Evolutionary conservation across 306 rosid genomes (phyloP).

Genomic region (Vigna unguiculata): DNA sequence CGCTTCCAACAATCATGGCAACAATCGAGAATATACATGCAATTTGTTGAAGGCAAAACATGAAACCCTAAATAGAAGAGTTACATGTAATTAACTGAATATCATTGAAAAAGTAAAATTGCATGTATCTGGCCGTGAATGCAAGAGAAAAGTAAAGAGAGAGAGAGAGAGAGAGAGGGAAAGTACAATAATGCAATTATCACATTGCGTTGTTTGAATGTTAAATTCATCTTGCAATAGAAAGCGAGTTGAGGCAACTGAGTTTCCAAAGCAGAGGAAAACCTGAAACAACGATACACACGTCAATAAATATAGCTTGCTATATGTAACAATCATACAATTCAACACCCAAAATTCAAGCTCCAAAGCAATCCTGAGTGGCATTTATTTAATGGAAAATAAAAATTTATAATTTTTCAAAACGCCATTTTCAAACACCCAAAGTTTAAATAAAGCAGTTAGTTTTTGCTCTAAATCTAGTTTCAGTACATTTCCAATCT

Average conservation of each 20-base stretch:
- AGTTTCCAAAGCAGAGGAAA: conserved; percentile 80
- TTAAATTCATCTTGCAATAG: conserved; percentile 93
- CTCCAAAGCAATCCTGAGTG: conserved; percentile 10
- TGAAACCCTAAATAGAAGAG: conserved; percentile 70
- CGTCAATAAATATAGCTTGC: conserved; percentile 28
- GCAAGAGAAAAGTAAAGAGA: conserved; percentile 16
- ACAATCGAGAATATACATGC: conserved; percentile 93
- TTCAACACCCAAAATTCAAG: neutral
- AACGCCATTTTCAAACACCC: neutral
- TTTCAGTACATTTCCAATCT: conserved; percentile 3
- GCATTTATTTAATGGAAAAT: conserved; percentile 14
- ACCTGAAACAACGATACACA: conserved; percentile 64
- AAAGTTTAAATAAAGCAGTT: conserved; percentile 21
- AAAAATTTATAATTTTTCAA: neutral
- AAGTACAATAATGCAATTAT: conserved; percentile 91
- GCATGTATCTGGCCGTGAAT: neutral
- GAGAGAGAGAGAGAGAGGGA: conserved; percentile 48
- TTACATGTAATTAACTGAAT: conserved; percentile 26
- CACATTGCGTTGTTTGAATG: conserved; percentile 86
- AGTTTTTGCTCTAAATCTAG: conserved; percentile 8
- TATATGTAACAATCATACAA: neutral
- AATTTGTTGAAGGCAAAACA: conserved; percentile 84
- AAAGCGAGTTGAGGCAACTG: conserved; percentile 94
- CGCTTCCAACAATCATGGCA: conserved; percentile 83
- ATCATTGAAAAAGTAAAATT: neutral